A percentile compares a stretch with the other conserved stretches of the same genome.
These are phyloP conservation scores for Penicillium sp. DNA, from an alignment of 2,329 filamentous ascomycete genomes.

Conservation along the genomic window DNA sequence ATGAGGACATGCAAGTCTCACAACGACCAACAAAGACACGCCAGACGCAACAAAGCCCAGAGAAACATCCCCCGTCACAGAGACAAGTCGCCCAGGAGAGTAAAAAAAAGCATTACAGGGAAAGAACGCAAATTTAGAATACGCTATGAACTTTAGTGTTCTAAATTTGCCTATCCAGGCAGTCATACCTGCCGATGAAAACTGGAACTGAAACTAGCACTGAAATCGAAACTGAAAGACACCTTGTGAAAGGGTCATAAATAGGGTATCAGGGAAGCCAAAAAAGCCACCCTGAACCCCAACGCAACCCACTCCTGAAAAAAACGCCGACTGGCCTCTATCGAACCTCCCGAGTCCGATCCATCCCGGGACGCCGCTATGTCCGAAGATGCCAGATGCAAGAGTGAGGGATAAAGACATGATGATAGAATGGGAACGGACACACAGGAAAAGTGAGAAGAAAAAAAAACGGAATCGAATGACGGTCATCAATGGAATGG, in stretches of 20 bases:
- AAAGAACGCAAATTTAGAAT: background rate
- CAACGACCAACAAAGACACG: no score
- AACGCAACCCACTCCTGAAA: background rate
- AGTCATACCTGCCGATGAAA: background rate
- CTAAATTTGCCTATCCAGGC: background rate
- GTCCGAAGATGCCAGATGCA: constrained; percentile 1
- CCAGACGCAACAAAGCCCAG: background rate
- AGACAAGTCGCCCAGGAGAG: background rate
- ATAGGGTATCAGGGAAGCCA: background rate
- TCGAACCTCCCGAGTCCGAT: background rate
- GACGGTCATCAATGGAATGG: background rate
- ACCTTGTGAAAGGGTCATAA: background rate
- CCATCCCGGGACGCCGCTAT: background rate
- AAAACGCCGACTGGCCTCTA: background rate
- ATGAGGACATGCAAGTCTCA: no score
- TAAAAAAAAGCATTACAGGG: background rate
- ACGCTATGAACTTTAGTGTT: background rate
- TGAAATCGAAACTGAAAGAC: background rate
- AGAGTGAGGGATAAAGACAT: background rate
- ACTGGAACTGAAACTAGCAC: background rate
- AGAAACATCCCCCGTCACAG: background rate
- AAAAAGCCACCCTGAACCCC: background rate
- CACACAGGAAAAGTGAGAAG: background rate
- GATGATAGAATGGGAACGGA: background rate
- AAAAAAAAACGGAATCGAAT: background rate